These are phyloP conservation scores for Fusarium zealandicum DNA, from an alignment of 2,329 filamentous ascomycete genomes.

Conservation along the genomic window DNA sequence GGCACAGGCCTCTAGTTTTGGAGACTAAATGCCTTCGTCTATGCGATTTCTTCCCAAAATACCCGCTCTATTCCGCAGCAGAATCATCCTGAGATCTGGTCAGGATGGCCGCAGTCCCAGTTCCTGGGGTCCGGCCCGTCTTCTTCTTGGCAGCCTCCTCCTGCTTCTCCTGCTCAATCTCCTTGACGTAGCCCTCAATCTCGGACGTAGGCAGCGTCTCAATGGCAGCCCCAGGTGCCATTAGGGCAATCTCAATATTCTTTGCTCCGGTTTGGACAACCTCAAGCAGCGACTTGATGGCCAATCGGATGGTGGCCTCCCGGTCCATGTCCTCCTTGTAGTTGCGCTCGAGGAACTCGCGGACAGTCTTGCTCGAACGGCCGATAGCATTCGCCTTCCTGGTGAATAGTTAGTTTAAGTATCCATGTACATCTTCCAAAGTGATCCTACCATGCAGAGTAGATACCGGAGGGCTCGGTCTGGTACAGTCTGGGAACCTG, in stretches of 20 bases:
- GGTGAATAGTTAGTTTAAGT: constrained; percentile 23
- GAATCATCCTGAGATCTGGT: constrained; percentile 64
- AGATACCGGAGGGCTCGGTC: constrained; percentile 99
- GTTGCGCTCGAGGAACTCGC: constrained; percentile 98
- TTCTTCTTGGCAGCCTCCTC: constrained; percentile 99
- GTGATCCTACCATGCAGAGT: constrained; percentile 90
- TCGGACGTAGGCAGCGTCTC: constrained; percentile 96
- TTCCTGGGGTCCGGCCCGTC: constrained; percentile 76
- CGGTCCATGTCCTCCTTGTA: constrained; percentile 98
- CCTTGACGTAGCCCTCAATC: constrained; percentile 97
- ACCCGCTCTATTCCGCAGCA: constrained; percentile 46
- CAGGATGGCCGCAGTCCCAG: constrained; percentile 75
- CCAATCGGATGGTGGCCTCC: constrained; percentile 93
- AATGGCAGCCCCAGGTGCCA: constrained; percentile 89
- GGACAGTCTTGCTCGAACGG: constrained; percentile 97
- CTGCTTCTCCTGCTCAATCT: constrained; percentile 98
- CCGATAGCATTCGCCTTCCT: constrained; percentile 99
- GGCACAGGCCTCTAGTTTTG: constrained; percentile 41
- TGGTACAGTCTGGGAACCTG: constrained; percentile 90
- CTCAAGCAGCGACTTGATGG: constrained; percentile 97
- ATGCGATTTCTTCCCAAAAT: constrained; percentile 31
- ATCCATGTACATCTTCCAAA: too few species aligned
- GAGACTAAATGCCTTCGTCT: constrained; percentile 39
- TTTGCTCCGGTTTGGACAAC: constrained; percentile 99
- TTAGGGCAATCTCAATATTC: constrained; percentile 99